phyloP scores from a whole-genome alignment of 306 rosid genomes.

The Lathyrus aphaca region DNA sequence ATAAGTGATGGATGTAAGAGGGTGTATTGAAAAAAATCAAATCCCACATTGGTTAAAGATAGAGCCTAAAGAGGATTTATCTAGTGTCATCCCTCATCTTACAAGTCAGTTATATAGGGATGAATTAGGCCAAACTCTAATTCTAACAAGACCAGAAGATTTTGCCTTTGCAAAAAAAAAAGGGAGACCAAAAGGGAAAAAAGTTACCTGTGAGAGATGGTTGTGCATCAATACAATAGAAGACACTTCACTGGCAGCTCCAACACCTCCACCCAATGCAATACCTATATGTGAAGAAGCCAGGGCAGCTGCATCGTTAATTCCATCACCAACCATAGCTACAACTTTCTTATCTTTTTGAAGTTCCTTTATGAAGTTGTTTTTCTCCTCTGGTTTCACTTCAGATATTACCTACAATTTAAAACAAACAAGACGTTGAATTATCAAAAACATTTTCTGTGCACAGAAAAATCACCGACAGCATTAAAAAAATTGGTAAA shows the following conservation, averaged over 20 bases:
- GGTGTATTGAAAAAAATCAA: no score
- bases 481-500: not conserved
- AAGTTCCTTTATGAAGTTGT: slow-evolving; percentile 68
- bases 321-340: slow-evolving; percentile 99
- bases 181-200: slow-evolving; percentile 5
- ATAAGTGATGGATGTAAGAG: no score
- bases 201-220: slow-evolving; percentile 80
- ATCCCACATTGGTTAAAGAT: no score
- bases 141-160: no score
- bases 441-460: not conserved
- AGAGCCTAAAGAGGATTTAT: no score
- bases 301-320: slow-evolving; percentile 97
- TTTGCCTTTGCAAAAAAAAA: no score
- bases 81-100: no score
- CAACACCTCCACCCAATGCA: slow-evolving; percentile 96
- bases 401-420: slow-evolving; percentile 73
- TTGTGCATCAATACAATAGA: slow-evolving; percentile 90
- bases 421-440: slow-evolving; percentile 12
- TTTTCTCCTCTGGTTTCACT: slow-evolving; percentile 84
- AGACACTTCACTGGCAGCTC: slow-evolving; percentile 99
- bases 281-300: slow-evolving; percentile 88
- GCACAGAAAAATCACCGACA: slow-evolving; percentile 13
- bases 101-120: no score
- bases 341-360: slow-evolving; percentile 67
- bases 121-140: no score